phyloP scores from a whole-genome alignment of 805 yeast genomes.

The Kurtzmaniella cleridarum region DNA sequence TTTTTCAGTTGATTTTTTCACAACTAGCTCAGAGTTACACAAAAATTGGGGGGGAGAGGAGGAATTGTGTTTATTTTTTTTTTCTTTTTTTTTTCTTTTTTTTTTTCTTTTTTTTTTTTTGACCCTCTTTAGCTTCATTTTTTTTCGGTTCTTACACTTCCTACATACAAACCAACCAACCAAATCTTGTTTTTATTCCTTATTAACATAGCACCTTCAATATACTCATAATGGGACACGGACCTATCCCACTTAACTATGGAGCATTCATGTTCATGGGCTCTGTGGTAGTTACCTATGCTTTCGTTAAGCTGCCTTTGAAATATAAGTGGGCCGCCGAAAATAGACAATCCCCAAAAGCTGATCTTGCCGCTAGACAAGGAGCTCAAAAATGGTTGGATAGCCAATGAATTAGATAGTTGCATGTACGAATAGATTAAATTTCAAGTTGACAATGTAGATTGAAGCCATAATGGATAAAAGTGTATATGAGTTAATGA shows the following conservation, averaged over 20 bases:
- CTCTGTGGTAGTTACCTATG: conserved; percentile 33
- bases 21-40: too few species aligned
- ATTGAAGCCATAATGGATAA: too few species aligned
- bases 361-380: conserved; percentile 44
- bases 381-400: conserved; percentile 42
- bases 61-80: too few species aligned
- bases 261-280: conserved; percentile 40
- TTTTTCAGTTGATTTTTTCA: too few species aligned
- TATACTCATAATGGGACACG: conserved; percentile 13
- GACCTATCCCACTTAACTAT: conserved; percentile 35
- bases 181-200: not conserved
- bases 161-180: conserved; percentile 1
- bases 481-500: too few species aligned
- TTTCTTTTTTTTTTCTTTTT: too few species aligned
- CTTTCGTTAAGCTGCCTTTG: conserved; percentile 35
- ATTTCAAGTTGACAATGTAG: too few species aligned
- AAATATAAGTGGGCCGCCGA: conserved; percentile 37
- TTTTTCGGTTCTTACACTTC: not conserved
- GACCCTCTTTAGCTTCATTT: too few species aligned
- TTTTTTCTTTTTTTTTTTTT: too few species aligned
- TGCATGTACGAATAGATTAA: too few species aligned
- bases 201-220: not conserved
- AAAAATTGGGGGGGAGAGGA: too few species aligned
- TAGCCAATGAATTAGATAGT: conserved; percentile 5
- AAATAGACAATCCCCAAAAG: conserved; percentile 41